Evolutionary conservation across 106 monocot species (phyloP), one percentile per base, ranked within the genome.

Genomic region (Triglochin maritima): DNA sequence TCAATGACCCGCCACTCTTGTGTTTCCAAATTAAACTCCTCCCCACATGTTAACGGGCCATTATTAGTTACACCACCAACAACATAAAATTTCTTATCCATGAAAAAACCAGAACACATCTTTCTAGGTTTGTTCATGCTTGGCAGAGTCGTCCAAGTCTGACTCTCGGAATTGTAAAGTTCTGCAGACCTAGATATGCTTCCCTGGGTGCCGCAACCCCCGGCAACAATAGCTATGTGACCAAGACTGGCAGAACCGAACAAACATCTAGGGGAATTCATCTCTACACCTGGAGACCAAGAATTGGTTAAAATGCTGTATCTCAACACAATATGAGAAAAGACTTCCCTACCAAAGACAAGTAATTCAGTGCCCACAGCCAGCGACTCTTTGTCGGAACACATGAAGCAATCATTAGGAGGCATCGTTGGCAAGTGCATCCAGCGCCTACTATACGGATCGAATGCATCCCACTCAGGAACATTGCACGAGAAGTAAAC

Each of bases 31-130:
- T 93, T 79, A 58, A 73, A 93, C 70, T 86, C 88, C 63, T 93
- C 92, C 3, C 93, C 93, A 15, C 93, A 93, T 9, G 88, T 83
- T 17, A 93, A 72, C 12, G 76, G 60, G 16, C 79, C 70, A 0
- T 77, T 76, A 43, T 66, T 68, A n/a, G 78, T 71, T 70, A 78
- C 83, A 7, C 93, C 93, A 41, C 88, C 93, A 29, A 93, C 84
- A 3, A 93, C 88, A 68, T 88, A 93, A 17, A 93, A 93, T 64
- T 93, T 93, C n/a, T 63, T 60, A 51, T 88, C 93, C 93, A 93
- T 93, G 63, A 93, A 93, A 14, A 84, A 83, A 1, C 88, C 93
- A 0, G 93, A 93, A 17, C 93, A 93, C 85, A 88, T 86, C 59
- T 86, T 93, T 47, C 93, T 71, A 2, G 88, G 81, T 10, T 4